Percentiles rank a stretch among this genome's conserved stretches.
These are phyloP conservation scores for Trichophaea hybrida DNA, from an alignment of 2,329 filamentous ascomycete genomes.

Conservation along the genomic window DNA sequence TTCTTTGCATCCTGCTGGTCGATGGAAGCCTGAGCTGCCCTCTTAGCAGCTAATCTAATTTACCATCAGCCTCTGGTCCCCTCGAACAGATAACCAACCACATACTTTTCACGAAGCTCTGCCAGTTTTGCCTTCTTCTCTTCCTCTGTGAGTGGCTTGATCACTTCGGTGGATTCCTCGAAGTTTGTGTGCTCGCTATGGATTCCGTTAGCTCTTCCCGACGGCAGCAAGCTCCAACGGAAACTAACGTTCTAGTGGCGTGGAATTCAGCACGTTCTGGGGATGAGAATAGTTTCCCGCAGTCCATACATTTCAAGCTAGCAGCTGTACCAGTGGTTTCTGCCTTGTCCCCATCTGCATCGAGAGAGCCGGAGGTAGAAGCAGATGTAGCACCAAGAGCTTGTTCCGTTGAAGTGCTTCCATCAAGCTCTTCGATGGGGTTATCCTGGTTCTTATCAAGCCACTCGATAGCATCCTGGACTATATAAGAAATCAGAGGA, in stretches of 20 bases:
- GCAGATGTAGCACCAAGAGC: slow-evolving; percentile 30
- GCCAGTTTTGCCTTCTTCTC: slow-evolving; percentile 70
- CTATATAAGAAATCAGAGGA: slow-evolving; percentile 33
- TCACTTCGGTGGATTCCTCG: slow-evolving; percentile 80
- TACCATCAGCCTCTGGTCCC: background rate
- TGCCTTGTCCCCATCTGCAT: slow-evolving; percentile 40
- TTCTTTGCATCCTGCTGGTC: slow-evolving; percentile 72
- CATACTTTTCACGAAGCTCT: slow-evolving; percentile 51
- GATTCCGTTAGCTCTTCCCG: background rate
- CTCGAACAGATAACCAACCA: background rate
- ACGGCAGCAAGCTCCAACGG: background rate
- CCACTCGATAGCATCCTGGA: slow-evolving; percentile 87
- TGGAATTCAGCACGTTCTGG: slow-evolving; percentile 76
- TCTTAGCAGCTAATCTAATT: slow-evolving; percentile 49
- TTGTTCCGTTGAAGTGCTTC: slow-evolving; percentile 28
- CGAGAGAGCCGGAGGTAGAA: slow-evolving; percentile 32
- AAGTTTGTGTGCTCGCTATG: slow-evolving; percentile 72
- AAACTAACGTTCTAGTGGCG: slow-evolving; percentile 61
- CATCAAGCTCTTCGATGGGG: slow-evolving; percentile 62
- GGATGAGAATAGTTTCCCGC: slow-evolving; percentile 76
- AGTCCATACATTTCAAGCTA: slow-evolving; percentile 87
- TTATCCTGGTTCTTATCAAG: slow-evolving; percentile 84
- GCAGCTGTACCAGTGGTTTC: slow-evolving; percentile 53
- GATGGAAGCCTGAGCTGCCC: slow-evolving; percentile 48
- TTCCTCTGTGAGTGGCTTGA: slow-evolving; percentile 78